Evolutionary conservation across 306 rosid species (phyloP), one percentile per base, ranked within the genome.

Genomic region (Ziziphus jujuba): DNA sequence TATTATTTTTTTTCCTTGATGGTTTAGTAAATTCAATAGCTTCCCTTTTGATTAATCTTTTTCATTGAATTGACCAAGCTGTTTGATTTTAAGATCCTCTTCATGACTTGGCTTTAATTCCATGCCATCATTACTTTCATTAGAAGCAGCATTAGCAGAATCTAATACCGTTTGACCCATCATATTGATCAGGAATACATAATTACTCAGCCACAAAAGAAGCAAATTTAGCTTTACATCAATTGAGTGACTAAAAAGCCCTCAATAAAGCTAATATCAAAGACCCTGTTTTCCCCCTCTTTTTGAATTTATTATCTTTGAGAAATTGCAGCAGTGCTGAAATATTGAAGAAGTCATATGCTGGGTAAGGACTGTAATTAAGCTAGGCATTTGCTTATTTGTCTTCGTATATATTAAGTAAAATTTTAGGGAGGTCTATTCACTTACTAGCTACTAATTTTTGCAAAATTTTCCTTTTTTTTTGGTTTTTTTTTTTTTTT

Each of bases 141-240:
- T 38, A 72, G 73, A 79, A 77, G 72, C 56, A 75, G 78, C 79
- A 77, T 77, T 73, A 70, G 19, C 59, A 71, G 88, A 77, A 84
- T 80, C 85, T 77, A 33, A 67, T 77, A 25, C 90, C 53, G 73
- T 81, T 84, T 87, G 90, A 87, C 90, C 71, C 74, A 76, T 80
- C 75, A 40, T 77, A 7, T 8, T 40, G 31, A 69, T 61, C 65
- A 76, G 67, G 73, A 76, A 73, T 77, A 70, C 70, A 70, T 7
- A 63, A 5, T 22, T 21, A 45, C 56, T 38, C 43, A 44, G 67
- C 74, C 75, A 71, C 52, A 64, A 61, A 67, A 56, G 23, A 19
- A 2, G 25, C 40, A 8, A 28, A 28, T 31, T 6, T 1, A 5
- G 10, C 24, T 23, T 66, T 13, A 31, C 21, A 52, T 34, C 15